These are phyloP conservation scores for Ceriops tagal DNA, from an alignment of 345 rosid genomes.

Conservation along the genomic window DNA sequence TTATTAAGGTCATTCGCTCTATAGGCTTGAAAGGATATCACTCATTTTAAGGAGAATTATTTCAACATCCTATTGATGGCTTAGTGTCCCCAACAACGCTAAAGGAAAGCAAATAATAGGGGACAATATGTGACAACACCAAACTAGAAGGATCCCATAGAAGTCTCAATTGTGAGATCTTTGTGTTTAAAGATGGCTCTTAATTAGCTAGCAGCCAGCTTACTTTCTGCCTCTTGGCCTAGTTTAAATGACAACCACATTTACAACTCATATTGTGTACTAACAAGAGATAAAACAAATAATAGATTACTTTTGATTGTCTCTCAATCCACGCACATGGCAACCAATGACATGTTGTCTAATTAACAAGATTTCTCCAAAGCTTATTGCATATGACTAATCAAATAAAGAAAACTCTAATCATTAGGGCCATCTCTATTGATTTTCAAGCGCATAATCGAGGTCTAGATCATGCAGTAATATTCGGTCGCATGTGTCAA, in stretches of 20 bases:
- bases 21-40: neutral
- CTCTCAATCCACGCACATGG: conserved; percentile 16
- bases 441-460: conserved; percentile 11
- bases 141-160: conserved; percentile 6
- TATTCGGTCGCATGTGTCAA: conserved; percentile 7
- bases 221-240: conserved; percentile 11
- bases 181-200: neutral
- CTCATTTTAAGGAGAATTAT: conserved; percentile 19
- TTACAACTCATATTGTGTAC: conserved; percentile 10
- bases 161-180: neutral
- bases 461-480: neutral
- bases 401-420: conserved; percentile 4
- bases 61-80: neutral
- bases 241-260: conserved; percentile 3
- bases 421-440: conserved; percentile 17
- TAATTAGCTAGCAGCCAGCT: neutral
- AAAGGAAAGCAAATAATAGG: neutral
- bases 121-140: conserved; percentile 5
- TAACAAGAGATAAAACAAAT: neutral
- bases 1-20: neutral
- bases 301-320: conserved; percentile 2
- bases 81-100: conserved; percentile 7
- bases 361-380: neutral
- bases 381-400: neutral
- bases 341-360: neutral